Base-by-base conservation (phyloP, 257 asterid genomes). In the Verbena officinalis region DNA sequence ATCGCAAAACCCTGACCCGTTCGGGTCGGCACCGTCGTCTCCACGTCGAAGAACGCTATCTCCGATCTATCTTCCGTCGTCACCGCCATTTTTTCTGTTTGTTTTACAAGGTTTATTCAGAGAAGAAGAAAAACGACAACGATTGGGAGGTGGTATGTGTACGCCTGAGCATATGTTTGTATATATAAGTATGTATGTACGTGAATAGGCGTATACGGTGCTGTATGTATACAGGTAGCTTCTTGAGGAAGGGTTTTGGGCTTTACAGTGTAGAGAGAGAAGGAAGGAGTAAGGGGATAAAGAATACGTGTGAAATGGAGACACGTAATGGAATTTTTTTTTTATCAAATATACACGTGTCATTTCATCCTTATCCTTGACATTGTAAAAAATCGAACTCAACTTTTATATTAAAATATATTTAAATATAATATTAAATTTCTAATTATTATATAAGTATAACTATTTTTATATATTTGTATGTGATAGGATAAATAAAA, bases 31-130 rank as follows among this genome's bases (percentile, higher is more conserved):
- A 86, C 84, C 21, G 89, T 90, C 50, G 99, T 94, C 73, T 94
- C 99, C 71, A 94, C 68, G 50, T 94, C 99, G 80, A 90, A 90
- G 83, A 94, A 94, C 2, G 86, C 97, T 12, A 90, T 91, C 74
- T 90, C 97, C 13, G 92, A 75, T 67, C 81, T 77, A 44, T 88
- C 95, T 5, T 49, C 77, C 13, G 22, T 75, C 60, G 65, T 64
- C 59, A 64, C 67, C 77, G 68, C 72, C 68, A 56, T 60, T 56
- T 10, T 72, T 60, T 15, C 49, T n/a, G 9, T 38, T 11, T 4
- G 43, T 10, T 5, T n/a, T 42, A 21, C 12, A 27, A 46, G 7
- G 34, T 30, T 24, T 66, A 38, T 10, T 65, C 43, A 52, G 49
- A 22, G 52, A 13, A 34, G 19, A 16, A 50, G 38, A 46, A 51